These are phyloP conservation scores for Sorghum bicolor DNA, from an alignment of 176 grass and related monocot genomes.

Conservation along the genomic window Sorghum_bicolor_NCBIv3 NC_012872.2:8419501-8420000, in stretches of 20 bases:
- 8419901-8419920: not conserved
- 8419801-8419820: constrained; percentile 95
- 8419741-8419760: constrained; percentile 37
- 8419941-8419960: not conserved
- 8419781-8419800: constrained; percentile 96
- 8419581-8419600: constrained; percentile 89
- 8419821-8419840: constrained; percentile 11
- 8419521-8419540: constrained; percentile 1
- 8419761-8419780: constrained; percentile 93
- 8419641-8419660: constrained; percentile 91
- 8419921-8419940: not conserved
- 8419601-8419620: constrained; percentile 98
- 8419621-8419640: constrained; percentile 96
- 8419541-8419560: constrained; percentile 25
- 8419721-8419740: constrained; percentile 1
- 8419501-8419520: constrained; percentile 49
- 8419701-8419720: constrained; percentile 25
- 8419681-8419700: constrained; percentile 29
- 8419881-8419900: not conserved
- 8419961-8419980: not conserved
- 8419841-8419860: constrained; percentile 19
- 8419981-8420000: not conserved
- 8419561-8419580: constrained; percentile 38
- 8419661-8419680: constrained; percentile 99
- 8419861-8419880: not conserved